Conservation (phyloP, 2,329 filamentous ascomycete genomes). For the Fusarium protoensiforme region DNA sequence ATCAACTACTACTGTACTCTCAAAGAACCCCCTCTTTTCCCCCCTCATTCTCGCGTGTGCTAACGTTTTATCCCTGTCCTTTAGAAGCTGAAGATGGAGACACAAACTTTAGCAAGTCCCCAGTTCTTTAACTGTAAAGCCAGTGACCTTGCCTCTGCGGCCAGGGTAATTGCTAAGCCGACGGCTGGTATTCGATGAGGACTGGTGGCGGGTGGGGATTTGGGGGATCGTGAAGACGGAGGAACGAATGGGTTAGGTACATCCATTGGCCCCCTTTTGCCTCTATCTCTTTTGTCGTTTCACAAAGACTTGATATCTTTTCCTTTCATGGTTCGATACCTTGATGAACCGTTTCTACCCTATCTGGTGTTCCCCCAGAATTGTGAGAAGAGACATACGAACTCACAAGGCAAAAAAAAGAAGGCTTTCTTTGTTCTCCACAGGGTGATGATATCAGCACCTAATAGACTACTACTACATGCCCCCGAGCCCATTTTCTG, state of each 20-base stretch:
- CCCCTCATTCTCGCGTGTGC: background rate
- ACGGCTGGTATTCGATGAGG: slow-evolving; percentile 38
- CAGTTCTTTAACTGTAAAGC: background rate
- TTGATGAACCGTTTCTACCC: background rate
- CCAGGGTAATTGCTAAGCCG: slow-evolving; percentile 38
- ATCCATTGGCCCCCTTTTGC: background rate
- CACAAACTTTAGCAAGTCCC: background rate
- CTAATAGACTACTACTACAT: background rate
- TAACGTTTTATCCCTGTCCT: background rate
- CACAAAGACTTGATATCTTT: background rate
- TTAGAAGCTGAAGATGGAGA: background rate
- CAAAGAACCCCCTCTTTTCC: background rate
- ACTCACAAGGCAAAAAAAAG: background rate
- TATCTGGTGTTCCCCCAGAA: background rate
- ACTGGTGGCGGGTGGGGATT: slow-evolving; percentile 17
- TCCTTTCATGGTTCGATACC: background rate
- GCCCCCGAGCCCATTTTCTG: background rate
- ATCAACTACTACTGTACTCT: background rate
- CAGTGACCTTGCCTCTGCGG: slow-evolving; percentile 8
- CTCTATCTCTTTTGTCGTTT: background rate
- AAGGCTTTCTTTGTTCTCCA: background rate
- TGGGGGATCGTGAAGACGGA: background rate
- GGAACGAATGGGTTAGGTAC: background rate
- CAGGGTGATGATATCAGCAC: background rate
- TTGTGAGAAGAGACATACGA: background rate